Base-by-base conservation (phyloP, 768 basidiomycete species). In the Cantharellus anzutake region DNA sequence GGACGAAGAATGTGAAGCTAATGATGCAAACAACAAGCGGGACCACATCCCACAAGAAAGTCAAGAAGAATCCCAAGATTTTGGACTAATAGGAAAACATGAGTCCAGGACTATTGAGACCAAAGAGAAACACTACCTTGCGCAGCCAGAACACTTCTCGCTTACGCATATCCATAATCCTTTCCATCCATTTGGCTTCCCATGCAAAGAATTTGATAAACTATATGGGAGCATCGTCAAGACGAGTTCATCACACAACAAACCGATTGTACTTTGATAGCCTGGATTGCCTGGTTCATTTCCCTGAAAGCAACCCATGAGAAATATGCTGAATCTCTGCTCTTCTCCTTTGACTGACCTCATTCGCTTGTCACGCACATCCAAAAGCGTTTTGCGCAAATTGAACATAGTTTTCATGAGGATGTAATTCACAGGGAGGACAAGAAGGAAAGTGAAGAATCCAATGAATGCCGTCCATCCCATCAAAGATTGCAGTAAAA, bases 151-250 rank as follows among this genome's bases (percentile, higher is more conserved):
- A 71, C 70, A 92, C 75, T 71, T 93, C 91, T 11, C 71, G 70
- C 48, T 76, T 75, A 61, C 90, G 74, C 2, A 84, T 78, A 50
- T 82, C 80, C 60, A 81, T 66, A 0, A 76, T 80, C 7, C 80
- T 75, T 37, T 76, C 70, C 50, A 85, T 83, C 87, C 88, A 89
- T 7, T 78, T 76, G 48, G 81, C 76, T 63, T 86, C 84, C 76
- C 85, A 87, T 1, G 84, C 84, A 62, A 87, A 87, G 73, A 87
- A 86, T 68, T 87, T 86, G 73, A 85, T 82, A 66, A 85, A 84
- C 69, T 84, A 57, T 37, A 14, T 42, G 5, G 11, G 20, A 29
- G 20, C 20, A 29, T 48, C 11, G 29, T 48, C 29, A 48, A 29
- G 44, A 29, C 29, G 44, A 48, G 29, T 48, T 11, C 44, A 29